phyloP scores from a whole-genome alignment of 345 rosid species.

The Camelina laxa region DNA sequence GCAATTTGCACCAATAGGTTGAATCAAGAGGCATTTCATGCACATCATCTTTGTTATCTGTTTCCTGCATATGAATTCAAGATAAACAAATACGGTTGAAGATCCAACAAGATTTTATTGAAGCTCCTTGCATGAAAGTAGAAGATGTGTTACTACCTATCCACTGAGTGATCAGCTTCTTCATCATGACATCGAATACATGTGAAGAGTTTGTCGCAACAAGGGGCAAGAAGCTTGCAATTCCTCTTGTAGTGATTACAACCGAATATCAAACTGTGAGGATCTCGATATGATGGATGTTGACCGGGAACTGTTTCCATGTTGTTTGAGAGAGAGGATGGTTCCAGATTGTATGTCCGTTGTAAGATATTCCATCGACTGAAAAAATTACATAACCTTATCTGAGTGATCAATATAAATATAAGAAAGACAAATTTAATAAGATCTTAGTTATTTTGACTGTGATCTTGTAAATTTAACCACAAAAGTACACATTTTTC shows the following conservation, averaged over 20 bases:
- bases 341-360: slow-evolving; percentile 44
- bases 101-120: not conserved
- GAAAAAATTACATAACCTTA: slow-evolving; percentile 34
- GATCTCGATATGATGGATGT: slow-evolving; percentile 70
- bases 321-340: slow-evolving; percentile 47
- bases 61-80: slow-evolving; percentile 54
- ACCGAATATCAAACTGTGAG: slow-evolving; percentile 61
- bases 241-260: slow-evolving; percentile 86
- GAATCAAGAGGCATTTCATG: slow-evolving; percentile 72
- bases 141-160: slow-evolving; percentile 59
- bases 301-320: slow-evolving; percentile 54
- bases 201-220: slow-evolving; percentile 72
- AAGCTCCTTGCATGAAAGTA: slow-evolving; percentile 6
- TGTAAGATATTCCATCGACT: slow-evolving; percentile 86
- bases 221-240: slow-evolving; percentile 77
- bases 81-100: not conserved
- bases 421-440: not conserved
- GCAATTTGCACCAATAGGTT: slow-evolving; percentile 70
- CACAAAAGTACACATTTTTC: not conserved
- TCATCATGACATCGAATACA: slow-evolving; percentile 86
- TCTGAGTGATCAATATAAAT: slow-evolving; percentile 8
- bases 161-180: slow-evolving; percentile 82
- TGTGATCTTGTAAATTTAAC: not conserved
- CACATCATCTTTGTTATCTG: slow-evolving; percentile 86
- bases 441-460: not conserved